Evolutionary conservation across 805 yeast genomes (phyloP).

Genomic region (Pichia rugopelliculosa): DNA sequence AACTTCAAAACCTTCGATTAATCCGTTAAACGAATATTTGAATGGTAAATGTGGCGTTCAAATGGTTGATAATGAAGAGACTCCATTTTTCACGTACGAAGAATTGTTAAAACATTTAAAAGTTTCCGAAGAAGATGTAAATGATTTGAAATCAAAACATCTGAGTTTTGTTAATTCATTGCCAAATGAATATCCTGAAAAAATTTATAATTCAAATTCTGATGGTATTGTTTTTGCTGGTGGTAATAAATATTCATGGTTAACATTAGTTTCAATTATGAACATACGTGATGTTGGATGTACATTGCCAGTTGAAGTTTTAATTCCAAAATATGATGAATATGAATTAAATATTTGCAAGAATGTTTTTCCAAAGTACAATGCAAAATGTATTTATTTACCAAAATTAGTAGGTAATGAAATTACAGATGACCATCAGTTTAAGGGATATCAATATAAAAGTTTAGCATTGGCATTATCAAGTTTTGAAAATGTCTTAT

Average conservation of each 20-base stretch:
- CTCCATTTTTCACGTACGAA: not conserved
- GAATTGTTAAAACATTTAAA: slow-evolving; percentile 42
- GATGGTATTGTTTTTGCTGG: slow-evolving; percentile 63
- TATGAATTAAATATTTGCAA: slow-evolving; percentile 65
- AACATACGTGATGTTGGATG: slow-evolving; percentile 58
- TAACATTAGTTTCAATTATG: slow-evolving; percentile 55
- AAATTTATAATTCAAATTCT: slow-evolving; percentile 37
- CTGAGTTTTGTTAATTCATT: slow-evolving; percentile 34
- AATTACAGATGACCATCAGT: slow-evolving; percentile 50
- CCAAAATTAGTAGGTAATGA: slow-evolving; percentile 50
- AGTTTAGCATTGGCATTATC: slow-evolving; percentile 31
- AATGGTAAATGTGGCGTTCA: slow-evolving; percentile 6
- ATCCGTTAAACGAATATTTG: slow-evolving; percentile 4
- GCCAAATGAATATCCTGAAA: slow-evolving; percentile 41
- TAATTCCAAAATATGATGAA: slow-evolving; percentile 67
- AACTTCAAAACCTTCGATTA: slow-evolving; percentile 38
- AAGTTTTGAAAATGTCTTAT: slow-evolving; percentile 35
- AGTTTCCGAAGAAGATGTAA: slow-evolving; percentile 35
- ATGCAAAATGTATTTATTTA: slow-evolving; percentile 59
- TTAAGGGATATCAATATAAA: slow-evolving; percentile 16
- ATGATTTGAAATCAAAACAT: slow-evolving; percentile 42
- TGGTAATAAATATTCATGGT: slow-evolving; percentile 69
- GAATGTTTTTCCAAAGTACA: slow-evolving; percentile 46
- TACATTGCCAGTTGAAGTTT: slow-evolving; percentile 68
- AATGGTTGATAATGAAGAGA: not conserved